Conservation (phyloP, 1,284 basidiomycete species). For the Irpex lacteus region DNA sequence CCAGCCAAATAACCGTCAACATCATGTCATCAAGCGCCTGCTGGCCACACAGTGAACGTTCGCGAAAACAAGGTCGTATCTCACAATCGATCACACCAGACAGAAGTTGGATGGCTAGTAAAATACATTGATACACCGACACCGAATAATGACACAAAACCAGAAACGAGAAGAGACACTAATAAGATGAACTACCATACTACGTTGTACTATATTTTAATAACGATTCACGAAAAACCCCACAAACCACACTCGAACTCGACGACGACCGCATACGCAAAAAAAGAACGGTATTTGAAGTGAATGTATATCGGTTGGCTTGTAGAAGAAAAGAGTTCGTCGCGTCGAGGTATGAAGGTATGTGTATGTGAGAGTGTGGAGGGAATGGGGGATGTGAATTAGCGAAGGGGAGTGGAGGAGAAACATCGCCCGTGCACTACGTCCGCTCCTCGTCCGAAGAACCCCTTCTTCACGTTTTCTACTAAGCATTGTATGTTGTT, state of each 20-base stretch:
- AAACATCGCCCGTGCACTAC: conserved; percentile 38
- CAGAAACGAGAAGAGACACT: neutral
- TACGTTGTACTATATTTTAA: neutral
- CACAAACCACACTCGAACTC: neutral
- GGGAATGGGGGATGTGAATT: conserved; percentile 4
- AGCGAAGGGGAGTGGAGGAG: conserved; percentile 22
- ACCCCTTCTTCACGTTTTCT: conserved; percentile 18
- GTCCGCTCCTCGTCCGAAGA: conserved; percentile 30
- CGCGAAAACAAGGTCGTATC: neutral
- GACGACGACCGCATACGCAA: neutral
- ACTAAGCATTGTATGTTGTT: neutral
- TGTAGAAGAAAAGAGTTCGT: neutral
- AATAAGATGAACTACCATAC: neutral
- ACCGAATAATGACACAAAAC: conserved; percentile 2
- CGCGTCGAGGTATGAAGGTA: neutral
- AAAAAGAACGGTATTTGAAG: neutral
- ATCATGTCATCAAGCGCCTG: neutral
- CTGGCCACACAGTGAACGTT: too few species aligned
- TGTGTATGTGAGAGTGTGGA: neutral
- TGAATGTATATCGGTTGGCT: neutral
- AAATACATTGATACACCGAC: conserved; percentile 1
- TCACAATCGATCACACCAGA: neutral
- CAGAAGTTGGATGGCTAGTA: neutral
- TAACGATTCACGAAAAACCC: neutral
- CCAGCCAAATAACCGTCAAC: neutral